Evolutionary conservation across 2,329 filamentous ascomycete species (phyloP).

Genomic region (Aspergillus ochraceoroseus): DNA sequence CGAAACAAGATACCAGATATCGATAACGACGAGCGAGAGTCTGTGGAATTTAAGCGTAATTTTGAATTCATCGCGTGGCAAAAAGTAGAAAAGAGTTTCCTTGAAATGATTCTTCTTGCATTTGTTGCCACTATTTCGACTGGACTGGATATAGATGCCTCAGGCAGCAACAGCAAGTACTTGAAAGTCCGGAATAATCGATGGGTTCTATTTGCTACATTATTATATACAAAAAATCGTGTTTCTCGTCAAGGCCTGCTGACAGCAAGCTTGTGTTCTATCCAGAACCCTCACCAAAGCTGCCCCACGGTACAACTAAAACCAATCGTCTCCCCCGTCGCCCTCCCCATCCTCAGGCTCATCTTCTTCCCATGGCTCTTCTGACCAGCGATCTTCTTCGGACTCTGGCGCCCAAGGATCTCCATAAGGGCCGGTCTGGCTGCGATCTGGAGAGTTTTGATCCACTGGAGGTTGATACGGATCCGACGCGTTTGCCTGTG

Average conservation of each 20-base stretch:
- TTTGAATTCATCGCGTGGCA: conserved; percentile 1
- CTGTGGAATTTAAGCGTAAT: background rate
- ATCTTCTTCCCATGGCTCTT: conserved; percentile 20
- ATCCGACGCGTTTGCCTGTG: conserved; percentile 18
- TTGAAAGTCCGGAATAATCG: too few species aligned
- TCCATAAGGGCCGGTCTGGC: conserved; percentile 23
- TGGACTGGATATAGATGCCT: conserved; percentile 6
- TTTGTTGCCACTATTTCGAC: conserved; percentile 4
- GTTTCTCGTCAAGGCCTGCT: background rate
- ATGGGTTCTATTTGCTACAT: conserved; percentile 1
- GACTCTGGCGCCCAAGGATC: conserved; percentile 28
- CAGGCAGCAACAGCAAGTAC: conserved; percentile 13
- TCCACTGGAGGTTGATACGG: conserved; percentile 18
- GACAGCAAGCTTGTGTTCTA: background rate
- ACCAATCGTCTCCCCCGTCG: conserved; percentile 28
- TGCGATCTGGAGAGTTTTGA: conserved; percentile 15
- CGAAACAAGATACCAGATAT: background rate
- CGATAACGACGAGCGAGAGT: background rate
- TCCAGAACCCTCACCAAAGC: too few species aligned
- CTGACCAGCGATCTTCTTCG: conserved; percentile 23
- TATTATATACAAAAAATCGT: background rate
- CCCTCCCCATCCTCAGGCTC: conserved; percentile 20
- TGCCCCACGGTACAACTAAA: conserved; percentile 19
- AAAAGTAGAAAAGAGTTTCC: background rate
- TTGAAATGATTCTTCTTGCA: background rate